phyloP scores from a whole-genome alignment of 768 basidiomycete species.

The Gloeophyllum trabeum region DNA sequence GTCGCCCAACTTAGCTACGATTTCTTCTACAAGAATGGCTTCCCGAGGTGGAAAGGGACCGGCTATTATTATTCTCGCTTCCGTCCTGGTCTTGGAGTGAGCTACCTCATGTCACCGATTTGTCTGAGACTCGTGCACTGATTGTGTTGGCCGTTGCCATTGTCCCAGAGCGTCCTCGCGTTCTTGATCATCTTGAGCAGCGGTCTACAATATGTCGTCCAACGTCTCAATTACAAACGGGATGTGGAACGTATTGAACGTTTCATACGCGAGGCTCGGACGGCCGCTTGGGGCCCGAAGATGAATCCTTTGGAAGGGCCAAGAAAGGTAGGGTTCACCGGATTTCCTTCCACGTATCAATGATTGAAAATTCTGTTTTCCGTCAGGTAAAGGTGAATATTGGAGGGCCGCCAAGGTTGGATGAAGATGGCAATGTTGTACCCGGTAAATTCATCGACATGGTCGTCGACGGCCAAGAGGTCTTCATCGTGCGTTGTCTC shows the following conservation, averaged over 20 bases:
- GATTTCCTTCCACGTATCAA: no score
- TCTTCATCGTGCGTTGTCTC: constrained; percentile 60
- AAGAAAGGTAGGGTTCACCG: constrained; percentile 48
- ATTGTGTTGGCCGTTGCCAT: constrained; percentile 1
- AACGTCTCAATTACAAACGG: constrained; percentile 62
- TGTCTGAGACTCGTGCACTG: not conserved
- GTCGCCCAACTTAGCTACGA: constrained; percentile 45
- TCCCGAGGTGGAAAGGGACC: constrained; percentile 92
- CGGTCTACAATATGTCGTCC: constrained; percentile 73
- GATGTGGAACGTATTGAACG: constrained; percentile 61
- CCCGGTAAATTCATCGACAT: constrained; percentile 57
- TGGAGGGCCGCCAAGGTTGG: constrained; percentile 35
- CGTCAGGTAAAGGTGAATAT: constrained; percentile 62
- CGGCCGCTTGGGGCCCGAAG: constrained; percentile 78
- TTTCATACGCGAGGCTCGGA: constrained; percentile 48
- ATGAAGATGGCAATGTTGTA: constrained; percentile 44
- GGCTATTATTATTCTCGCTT: constrained; percentile 96
- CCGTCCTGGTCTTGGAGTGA: constrained; percentile 80
- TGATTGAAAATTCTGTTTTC: constrained; percentile 5
- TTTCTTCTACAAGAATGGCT: constrained; percentile 96
- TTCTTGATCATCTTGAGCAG: constrained; percentile 75
- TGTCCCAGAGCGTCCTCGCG: constrained; percentile 49
- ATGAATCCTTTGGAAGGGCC: constrained; percentile 47
- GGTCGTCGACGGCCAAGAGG: constrained; percentile 64
- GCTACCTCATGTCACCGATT: constrained; percentile 12